Evolutionary conservation across 2,329 filamentous ascomycete species (phyloP).

Genomic region (Colletotrichum spinosum): DNA sequence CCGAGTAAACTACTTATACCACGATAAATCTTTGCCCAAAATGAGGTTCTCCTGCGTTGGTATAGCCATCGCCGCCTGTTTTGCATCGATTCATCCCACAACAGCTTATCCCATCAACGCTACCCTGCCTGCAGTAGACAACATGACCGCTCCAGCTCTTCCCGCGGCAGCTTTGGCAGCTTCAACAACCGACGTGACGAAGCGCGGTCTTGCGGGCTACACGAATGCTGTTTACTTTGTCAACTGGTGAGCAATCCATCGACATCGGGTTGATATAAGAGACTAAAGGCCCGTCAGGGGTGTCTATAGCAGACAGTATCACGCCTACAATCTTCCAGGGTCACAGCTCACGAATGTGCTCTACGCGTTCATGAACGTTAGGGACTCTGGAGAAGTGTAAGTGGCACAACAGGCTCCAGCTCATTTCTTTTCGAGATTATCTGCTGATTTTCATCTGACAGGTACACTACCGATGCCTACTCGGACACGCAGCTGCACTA

Average conservation of each 20-base stretch:
- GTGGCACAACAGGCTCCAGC: constrained; percentile 37
- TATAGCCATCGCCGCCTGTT: too few relatives aligned
- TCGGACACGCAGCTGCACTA: constrained; percentile 82
- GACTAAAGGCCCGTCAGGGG: constrained; percentile 59
- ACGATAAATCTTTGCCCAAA: too few relatives aligned
- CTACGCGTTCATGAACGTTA: constrained; percentile 84
- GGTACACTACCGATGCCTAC: constrained; percentile 74
- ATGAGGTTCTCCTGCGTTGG: too few relatives aligned
- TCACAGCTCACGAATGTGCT: constrained; percentile 81
- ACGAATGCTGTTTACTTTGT: constrained; percentile 61
- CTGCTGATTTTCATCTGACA: constrained; percentile 37
- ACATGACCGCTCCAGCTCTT: neutral
- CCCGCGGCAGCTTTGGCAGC: neutral
- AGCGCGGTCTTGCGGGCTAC: constrained; percentile 41
- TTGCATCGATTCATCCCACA: too few relatives aligned
- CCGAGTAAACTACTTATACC: too few relatives aligned
- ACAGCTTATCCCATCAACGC: constrained; percentile 1
- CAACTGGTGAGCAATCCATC: constrained; percentile 55
- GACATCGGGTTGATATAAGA: neutral
- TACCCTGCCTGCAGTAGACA: neutral
- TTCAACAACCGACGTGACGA: constrained; percentile 5
- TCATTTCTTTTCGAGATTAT: neutral
- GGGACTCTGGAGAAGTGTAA: constrained; percentile 77
- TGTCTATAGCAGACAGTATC: constrained; percentile 80
- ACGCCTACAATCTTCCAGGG: constrained; percentile 76